Percentiles rank a stretch among this genome's conserved stretches.
Conservation (phyloP, 2,329 filamentous ascomycete species). For the Paracoccidioides lutzii region DNA sequence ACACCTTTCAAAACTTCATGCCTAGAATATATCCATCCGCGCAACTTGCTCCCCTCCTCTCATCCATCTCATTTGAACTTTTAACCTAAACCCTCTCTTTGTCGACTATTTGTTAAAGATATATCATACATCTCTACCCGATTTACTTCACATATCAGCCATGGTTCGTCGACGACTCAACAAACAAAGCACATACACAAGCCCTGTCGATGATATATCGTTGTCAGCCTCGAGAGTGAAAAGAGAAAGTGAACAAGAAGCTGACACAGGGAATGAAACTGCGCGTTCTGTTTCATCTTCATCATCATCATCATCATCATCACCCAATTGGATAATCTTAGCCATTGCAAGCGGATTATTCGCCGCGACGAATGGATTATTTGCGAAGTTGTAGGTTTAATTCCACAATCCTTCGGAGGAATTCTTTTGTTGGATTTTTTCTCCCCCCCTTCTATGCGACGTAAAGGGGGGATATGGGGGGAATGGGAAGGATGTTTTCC, state of each 20-base stretch:
- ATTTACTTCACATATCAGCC: background rate
- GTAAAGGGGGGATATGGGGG: no score
- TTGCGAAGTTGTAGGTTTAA: conserved; percentile 46
- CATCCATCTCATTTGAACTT: no score
- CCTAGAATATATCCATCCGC: no score
- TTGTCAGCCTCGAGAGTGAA: background rate
- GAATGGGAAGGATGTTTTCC: no score
- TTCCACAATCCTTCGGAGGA: background rate
- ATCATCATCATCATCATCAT: background rate
- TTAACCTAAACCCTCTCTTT: no score
- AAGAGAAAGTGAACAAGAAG: background rate
- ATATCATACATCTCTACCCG: background rate
- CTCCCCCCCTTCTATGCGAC: no score
- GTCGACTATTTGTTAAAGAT: no score
- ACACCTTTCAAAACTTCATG: no score
- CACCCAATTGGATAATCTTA: conserved; percentile 38
- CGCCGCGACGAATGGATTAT: conserved; percentile 53
- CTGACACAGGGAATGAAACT: background rate
- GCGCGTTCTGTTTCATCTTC: background rate
- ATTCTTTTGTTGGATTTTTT: background rate
- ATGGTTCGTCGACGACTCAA: background rate
- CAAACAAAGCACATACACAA: background rate
- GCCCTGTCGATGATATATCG: background rate
- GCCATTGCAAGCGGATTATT: conserved; percentile 50
- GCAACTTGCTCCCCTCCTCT: no score